Evolutionary conservation across 768 basidiomycete species (phyloP), one percentile per base, ranked within the genome.

Genomic region (Mrakia frigida): DNA sequence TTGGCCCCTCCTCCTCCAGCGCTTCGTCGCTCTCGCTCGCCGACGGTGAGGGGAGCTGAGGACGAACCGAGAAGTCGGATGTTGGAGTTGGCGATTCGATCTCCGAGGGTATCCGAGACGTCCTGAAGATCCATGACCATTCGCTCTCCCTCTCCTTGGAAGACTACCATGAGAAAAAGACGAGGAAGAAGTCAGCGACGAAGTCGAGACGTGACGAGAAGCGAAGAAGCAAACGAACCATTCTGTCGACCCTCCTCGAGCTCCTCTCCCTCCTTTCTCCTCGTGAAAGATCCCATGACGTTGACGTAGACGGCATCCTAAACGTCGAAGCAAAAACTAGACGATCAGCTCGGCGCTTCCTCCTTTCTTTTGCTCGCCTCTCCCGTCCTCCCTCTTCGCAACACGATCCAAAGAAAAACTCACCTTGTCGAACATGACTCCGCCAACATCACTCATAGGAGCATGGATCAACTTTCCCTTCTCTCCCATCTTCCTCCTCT

Each of bases 91-190:
- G 90, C 87, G 41, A 98, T 90, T 11, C 86, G 88, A 79, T 94
- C 94, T 77, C 90, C 94, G 39, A 99, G 89, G 0, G 95, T 98
- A 3, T 86, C 83, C 39, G 85, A 84, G 28, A 90, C 92, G 78
- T 94, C 97, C 83, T 99, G 97, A 21, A 99, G 86, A 82, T 93
- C 92, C 87, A 98, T 92, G 18, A 99, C 94, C 97, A 99, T 98
- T 82, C 90, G 88, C 82, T 98, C 96, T 23, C 97, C 97, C 83
- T 97, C 96, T 13, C 95, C 96, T 81, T 91, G 91, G 6, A 87
- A 87, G 67, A 87, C 92, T 94, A 79, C 31, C 2, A 18, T 74
- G 46, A 68, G 33, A 50, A 65, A 70, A 63, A 75, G 23, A 80
- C 25, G 67, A 41, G 6, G 7, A 52, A 74, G 37, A 56, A 25